Conservation (phyloP, 78 protist genomes). For the Dictyostelium discoideum region dicty_2.7 NC_007089.4:1923501-1924000, state of each 20-base stretch:
- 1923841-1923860: not conserved
- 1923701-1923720: not conserved
- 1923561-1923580: conserved; percentile 72
- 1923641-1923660: not conserved
- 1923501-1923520: conserved; percentile 33
- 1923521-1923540: conserved; percentile 70
- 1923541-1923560: conserved; percentile 51
- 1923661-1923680: not conserved
- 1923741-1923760: conserved; percentile 70
- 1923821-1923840: not conserved
- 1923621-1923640: not conserved
- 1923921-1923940: conserved; percentile 36
- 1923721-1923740: conserved; percentile 48
- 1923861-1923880: conserved; percentile 53
- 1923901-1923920: conserved; percentile 50
- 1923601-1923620: conserved; percentile 32
- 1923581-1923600: conserved; percentile 59
- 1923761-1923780: conserved; percentile 34
- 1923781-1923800: conserved; percentile 21
- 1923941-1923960: conserved; percentile 11
- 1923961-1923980: not conserved
- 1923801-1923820: not conserved
- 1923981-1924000: not conserved
- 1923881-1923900: conserved; percentile 47
- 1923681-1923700: not conserved